A percentile compares a stretch with the other conserved stretches of the same genome.
Evolutionary conservation across 1,284 basidiomycete genomes (phyloP).

Genomic region (Ganoderma lingzhi): DNA sequence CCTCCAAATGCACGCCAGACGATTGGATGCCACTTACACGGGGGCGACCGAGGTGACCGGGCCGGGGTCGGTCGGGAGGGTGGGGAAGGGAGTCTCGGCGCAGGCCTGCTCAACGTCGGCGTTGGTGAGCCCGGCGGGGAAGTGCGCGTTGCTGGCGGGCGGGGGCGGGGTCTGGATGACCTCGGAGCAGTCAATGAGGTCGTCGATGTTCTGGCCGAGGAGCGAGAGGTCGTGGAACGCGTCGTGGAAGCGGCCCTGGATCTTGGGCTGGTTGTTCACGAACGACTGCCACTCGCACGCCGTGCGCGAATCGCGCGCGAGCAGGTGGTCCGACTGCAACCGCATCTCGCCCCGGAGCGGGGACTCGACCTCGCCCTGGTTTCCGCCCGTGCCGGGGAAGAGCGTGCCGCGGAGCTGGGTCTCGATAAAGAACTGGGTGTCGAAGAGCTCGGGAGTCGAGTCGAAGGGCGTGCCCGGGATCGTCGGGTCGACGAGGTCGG

Average conservation of each 20-base stretch:
- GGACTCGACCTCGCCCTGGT: constrained; percentile 37
- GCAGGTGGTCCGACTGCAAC: constrained; percentile 41
- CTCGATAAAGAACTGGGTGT: constrained; percentile 35
- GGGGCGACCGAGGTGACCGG: constrained; percentile 34
- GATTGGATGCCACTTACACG: constrained; percentile 26
- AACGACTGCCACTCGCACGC: constrained; percentile 45
- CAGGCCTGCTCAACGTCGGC: constrained; percentile 46
- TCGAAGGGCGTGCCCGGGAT: constrained; percentile 34
- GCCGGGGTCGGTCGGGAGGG: constrained; percentile 32
- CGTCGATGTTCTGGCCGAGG: constrained; percentile 39
- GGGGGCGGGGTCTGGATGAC: constrained; percentile 42
- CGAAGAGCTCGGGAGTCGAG: constrained; percentile 33
- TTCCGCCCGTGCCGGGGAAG: constrained; percentile 39
- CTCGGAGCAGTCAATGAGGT: constrained; percentile 37
- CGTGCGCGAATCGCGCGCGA: constrained; percentile 38
- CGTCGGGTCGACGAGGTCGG: constrained; percentile 32
- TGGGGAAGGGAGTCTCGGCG: constrained; percentile 27
- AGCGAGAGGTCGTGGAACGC: constrained; percentile 42
- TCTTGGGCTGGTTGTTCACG: constrained; percentile 42
- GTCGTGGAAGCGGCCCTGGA: constrained; percentile 38
- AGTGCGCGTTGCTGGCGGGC: constrained; percentile 38
- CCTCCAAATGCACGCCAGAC: neutral
- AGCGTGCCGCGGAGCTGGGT: constrained; percentile 37
- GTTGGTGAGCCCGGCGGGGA: constrained; percentile 46
- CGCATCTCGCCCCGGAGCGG: constrained; percentile 39